Evolutionary conservation across 352 stramenopile genomes (phyloP).

Genomic region (Blastocystis sp.): DNA sequence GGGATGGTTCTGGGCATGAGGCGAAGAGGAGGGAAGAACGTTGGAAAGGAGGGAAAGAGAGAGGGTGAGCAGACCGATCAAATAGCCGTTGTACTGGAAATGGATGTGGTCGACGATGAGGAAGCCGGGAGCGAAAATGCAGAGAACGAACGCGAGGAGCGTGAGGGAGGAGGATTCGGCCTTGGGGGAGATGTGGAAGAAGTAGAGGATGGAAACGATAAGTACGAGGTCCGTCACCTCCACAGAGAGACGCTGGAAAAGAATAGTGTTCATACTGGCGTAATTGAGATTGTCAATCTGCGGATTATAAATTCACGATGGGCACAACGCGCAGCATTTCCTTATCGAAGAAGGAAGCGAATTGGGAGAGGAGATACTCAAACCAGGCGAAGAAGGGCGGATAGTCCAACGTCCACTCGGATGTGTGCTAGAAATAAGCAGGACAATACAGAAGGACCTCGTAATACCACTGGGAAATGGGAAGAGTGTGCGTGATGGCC

Average conservation of each 20-base stretch:
- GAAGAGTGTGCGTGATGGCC: conserved; percentile 85
- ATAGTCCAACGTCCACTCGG: conserved; percentile 96
- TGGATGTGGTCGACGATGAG: conserved; percentile 96
- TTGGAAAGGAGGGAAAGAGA: conserved; percentile 77
- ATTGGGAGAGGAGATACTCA: conserved; percentile 82
- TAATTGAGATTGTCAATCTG: conserved; percentile 73
- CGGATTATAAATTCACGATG: background rate
- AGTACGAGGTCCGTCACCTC: conserved; percentile 84
- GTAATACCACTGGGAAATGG: conserved; percentile 87
- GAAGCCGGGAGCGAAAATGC: conserved; percentile 86
- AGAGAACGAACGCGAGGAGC: conserved; percentile 78
- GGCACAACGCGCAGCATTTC: conserved; percentile 74
- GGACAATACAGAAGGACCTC: conserved; percentile 73
- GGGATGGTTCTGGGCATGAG: conserved; percentile 74
- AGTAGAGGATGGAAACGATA: conserved; percentile 70
- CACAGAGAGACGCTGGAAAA: conserved; percentile 88
- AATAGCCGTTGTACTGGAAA: conserved; percentile 98
- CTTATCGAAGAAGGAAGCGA: conserved; percentile 75
- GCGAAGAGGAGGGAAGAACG: conserved; percentile 67
- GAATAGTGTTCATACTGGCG: conserved; percentile 76
- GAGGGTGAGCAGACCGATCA: conserved; percentile 87
- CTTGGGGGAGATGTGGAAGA: conserved; percentile 35
- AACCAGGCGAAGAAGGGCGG: conserved; percentile 94
- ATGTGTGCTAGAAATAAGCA: conserved; percentile 77
- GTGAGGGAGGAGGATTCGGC: background rate